phyloP scores from a whole-genome alignment of 768 basidiomycete genomes.

The Boletus pseudopeckii region DNA sequence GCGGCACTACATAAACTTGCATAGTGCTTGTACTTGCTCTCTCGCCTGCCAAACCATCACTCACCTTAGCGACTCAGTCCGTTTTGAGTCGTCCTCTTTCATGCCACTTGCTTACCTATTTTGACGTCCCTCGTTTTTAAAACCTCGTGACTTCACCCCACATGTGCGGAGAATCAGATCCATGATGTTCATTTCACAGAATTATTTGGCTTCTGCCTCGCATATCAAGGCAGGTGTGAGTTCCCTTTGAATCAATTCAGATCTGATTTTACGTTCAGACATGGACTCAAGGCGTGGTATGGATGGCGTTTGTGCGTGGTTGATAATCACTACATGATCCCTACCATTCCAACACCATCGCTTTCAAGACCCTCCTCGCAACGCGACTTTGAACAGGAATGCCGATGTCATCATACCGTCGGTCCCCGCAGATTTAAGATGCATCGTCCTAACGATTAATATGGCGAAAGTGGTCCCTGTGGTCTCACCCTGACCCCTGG shows the following conservation, averaged over 20 bases:
- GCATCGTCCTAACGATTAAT: not conserved
- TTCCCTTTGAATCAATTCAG: constrained; percentile 5
- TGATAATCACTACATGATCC: constrained; percentile 16
- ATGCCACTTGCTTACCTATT: constrained; percentile 13
- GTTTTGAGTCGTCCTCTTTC: constrained; percentile 2
- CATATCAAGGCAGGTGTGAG: constrained; percentile 25
- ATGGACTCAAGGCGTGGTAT: constrained; percentile 3
- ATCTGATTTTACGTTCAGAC: constrained; percentile 19
- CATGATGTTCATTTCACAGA: constrained; percentile 19
- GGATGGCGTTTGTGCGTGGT: constrained; percentile 21
- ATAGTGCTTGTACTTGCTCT: not conserved
- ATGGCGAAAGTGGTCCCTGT: not conserved
- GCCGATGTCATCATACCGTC: not conserved
- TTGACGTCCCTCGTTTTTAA: constrained; percentile 13
- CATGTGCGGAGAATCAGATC: constrained; percentile 29
- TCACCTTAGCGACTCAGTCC: not conserved
- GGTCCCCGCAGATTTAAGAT: not conserved
- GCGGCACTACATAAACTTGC: constrained; percentile 6
- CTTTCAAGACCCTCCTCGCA: not conserved
- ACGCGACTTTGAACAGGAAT: not conserved
- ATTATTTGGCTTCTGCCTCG: constrained; percentile 16
- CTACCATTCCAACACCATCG: not conserved
- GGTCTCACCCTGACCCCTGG: constrained; percentile 16
- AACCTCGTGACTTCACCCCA: constrained; percentile 26
- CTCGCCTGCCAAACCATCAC: constrained; percentile 8